Percentiles rank a stretch among this genome's conserved stretches.
Conservation (phyloP, 257 asterid species). For the Henckelia pumila region DNA sequence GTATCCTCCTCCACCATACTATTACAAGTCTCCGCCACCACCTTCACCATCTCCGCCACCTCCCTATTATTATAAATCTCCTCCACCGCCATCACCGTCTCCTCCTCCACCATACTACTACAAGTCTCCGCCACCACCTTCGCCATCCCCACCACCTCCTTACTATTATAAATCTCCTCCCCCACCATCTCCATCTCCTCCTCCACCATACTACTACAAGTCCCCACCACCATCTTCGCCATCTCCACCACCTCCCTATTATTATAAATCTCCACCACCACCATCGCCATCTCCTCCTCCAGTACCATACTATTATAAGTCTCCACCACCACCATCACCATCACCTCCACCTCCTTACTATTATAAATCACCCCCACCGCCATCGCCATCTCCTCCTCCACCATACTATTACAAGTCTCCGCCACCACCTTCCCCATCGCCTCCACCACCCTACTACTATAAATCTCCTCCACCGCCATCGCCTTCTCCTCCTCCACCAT, state of each 20-base stretch:
- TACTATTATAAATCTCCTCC: conserved; percentile 16
- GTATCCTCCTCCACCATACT: conserved; percentile 23
- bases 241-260: neutral
- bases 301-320: neutral
- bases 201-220: conserved; percentile 8
- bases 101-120: conserved; percentile 23
- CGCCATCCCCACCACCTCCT: neutral
- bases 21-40: conserved; percentile 35
- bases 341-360: conserved; percentile 28
- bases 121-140: conserved; percentile 33
- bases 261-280: neutral
- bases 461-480: conserved; percentile 54
- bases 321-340: conserved; percentile 25
- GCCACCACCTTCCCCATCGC: conserved; percentile 21
- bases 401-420: conserved; percentile 27
- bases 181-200: conserved; percentile 17
- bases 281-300: conserved; percentile 16
- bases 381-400: conserved; percentile 20
- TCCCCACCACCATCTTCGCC: conserved; percentile 15
- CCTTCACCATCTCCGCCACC: conserved; percentile 25
- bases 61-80: conserved; percentile 20
- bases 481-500: neutral
- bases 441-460: conserved; percentile 34
- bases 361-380: conserved; percentile 31
- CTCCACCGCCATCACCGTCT: conserved; percentile 23